phyloP scores from a whole-genome alignment of 495 filamentous ascomycete species.

The Neurospora pannonica region DNA sequence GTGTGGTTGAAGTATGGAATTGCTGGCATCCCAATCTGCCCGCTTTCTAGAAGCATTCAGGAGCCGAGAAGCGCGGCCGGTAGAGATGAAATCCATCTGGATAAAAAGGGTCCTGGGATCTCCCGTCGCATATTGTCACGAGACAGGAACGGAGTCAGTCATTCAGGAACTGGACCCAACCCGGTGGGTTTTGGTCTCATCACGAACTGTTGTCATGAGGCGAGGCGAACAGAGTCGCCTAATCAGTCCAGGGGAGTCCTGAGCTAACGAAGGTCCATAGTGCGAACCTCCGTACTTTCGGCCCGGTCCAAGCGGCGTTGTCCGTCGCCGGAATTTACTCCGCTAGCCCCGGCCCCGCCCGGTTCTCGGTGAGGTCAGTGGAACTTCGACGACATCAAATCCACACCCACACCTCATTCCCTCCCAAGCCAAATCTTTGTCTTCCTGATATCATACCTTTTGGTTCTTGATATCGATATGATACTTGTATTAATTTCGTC shows the following conservation, averaged over 20 bases:
- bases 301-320: neutral
- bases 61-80: no score
- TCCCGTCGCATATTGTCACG: neutral
- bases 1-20: neutral
- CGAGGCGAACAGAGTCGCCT: neutral
- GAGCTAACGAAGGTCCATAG: no score
- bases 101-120: neutral
- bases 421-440: no score
- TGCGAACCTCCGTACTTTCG: no score
- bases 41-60: neutral
- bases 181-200: neutral
- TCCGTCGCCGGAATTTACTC: neutral
- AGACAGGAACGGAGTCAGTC: neutral
- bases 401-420: no score
- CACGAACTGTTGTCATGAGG: neutral
- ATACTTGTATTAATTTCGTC: no score
- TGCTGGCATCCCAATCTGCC: neutral
- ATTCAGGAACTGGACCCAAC: neutral
- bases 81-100: neutral
- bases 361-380: neutral
- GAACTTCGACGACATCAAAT: neutral
- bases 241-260: neutral
- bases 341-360: neutral
- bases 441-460: no score
- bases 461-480: no score